phyloP scores from a whole-genome alignment of 139 green algal species.

The Mychonastes homosphaera region DNA sequence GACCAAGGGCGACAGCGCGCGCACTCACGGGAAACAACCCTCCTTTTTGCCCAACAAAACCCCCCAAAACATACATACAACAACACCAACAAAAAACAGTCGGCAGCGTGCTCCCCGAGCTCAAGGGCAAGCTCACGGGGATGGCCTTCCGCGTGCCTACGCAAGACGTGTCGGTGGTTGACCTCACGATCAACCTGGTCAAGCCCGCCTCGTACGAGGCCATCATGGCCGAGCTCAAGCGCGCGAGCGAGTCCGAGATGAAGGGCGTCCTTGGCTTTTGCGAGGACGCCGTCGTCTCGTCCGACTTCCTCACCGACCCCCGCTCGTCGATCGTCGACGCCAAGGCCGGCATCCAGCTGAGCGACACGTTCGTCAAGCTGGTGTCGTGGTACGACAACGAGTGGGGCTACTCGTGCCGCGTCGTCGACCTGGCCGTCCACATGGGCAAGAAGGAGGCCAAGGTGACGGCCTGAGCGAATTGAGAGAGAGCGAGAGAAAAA shows the following conservation, averaged over 20 bases:
- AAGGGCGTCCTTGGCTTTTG: conserved; percentile 84
- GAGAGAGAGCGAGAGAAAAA: too few relatives aligned
- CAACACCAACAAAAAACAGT: too few relatives aligned
- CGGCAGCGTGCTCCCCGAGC: conserved; percentile 87
- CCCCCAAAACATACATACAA: too few relatives aligned
- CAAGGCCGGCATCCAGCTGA: conserved; percentile 83
- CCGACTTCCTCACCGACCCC: conserved; percentile 80
- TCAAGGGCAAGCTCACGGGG: conserved; percentile 97
- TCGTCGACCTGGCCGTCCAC: conserved; percentile 57
- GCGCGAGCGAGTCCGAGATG: conserved; percentile 56
- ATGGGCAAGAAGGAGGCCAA: conserved; percentile 37
- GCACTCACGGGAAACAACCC: too few relatives aligned
- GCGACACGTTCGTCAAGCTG: conserved; percentile 85
- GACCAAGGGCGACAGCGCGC: too few relatives aligned
- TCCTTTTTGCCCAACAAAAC: too few relatives aligned
- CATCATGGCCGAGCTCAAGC: conserved; percentile 80
- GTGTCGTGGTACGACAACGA: conserved; percentile 97
- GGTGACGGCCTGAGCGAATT: conserved; percentile 9
- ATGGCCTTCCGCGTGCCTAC: conserved; percentile 98
- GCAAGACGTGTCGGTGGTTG: conserved; percentile 89
- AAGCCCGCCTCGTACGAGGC: conserved; percentile 87
- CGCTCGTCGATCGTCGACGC: conserved; percentile 77
- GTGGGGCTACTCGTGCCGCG: conserved; percentile 62
- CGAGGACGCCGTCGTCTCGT: conserved; percentile 79
- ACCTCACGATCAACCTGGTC: conserved; percentile 81